Evolutionary conservation across 306 rosid species (phyloP).

Genomic region (Bauhinia variegata): DNA sequence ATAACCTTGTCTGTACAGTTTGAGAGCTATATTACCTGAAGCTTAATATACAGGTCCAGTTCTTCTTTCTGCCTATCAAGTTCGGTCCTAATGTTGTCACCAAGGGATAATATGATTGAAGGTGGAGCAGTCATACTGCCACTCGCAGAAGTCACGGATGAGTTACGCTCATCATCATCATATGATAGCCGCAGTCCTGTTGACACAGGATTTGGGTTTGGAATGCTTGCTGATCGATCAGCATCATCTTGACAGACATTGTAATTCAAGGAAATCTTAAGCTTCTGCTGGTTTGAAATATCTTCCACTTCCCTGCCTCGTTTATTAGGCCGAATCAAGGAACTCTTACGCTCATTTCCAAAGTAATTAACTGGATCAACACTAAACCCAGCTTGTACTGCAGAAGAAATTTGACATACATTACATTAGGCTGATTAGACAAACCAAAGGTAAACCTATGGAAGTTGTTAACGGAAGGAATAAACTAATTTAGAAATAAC

Average conservation of each 20-base stretch:
- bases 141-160: constrained; percentile 89
- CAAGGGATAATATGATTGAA: constrained; percentile 63
- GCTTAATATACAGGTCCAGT: constrained; percentile 69
- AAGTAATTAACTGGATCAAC: constrained; percentile 81
- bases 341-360: constrained; percentile 66
- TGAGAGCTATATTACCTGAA: constrained; percentile 62
- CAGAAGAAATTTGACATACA: constrained; percentile 33
- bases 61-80: constrained; percentile 87
- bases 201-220: constrained; percentile 79
- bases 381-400: constrained; percentile 76
- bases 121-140: constrained; percentile 80
- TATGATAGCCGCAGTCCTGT: constrained; percentile 88
- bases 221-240: constrained; percentile 69
- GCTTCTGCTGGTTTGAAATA: constrained; percentile 74
- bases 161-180: constrained; percentile 91
- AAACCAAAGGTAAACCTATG: constrained; percentile 24
- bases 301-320: constrained; percentile 67
- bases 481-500: neutral
- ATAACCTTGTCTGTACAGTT: neutral
- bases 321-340: constrained; percentile 70
- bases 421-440: constrained; percentile 29
- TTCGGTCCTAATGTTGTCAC: constrained; percentile 72
- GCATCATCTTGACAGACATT: constrained; percentile 69
- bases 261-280: constrained; percentile 81
- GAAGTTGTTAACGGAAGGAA: constrained; percentile 11